Evolutionary conservation across 2,329 filamentous ascomycete species (phyloP).

Genomic region (Exophiala sp.): DNA sequence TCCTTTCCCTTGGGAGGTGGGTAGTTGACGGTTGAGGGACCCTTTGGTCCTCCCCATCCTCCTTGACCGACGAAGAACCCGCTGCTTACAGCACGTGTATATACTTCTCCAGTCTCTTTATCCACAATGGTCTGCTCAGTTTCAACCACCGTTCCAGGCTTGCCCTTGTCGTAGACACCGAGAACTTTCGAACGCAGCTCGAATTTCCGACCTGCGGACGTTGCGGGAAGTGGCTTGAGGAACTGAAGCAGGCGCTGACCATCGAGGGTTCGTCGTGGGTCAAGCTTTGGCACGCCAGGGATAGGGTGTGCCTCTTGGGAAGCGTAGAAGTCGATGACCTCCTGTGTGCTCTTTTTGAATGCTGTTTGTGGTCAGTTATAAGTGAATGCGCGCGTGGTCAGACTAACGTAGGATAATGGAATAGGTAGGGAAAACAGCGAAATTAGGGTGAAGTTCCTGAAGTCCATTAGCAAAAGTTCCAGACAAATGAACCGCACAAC

Average conservation of each 20-base stretch:
- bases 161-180: slow-evolving; percentile 87
- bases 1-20: slow-evolving; percentile 66
- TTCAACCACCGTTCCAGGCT: slow-evolving; percentile 76
- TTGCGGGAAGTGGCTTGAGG: slow-evolving; percentile 69
- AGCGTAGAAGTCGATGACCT: slow-evolving; percentile 82
- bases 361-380: slow-evolving; percentile 37
- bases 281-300: slow-evolving; percentile 72
- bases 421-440: slow-evolving; percentile 86
- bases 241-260: slow-evolving; percentile 78
- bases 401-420: slow-evolving; percentile 70
- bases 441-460: slow-evolving; percentile 80
- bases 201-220: slow-evolving; percentile 68
- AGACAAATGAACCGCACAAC: slow-evolving; percentile 27
- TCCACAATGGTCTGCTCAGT: slow-evolving; percentile 75
- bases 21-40: slow-evolving; percentile 73
- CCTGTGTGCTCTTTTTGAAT: slow-evolving; percentile 73
- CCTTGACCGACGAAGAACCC: slow-evolving; percentile 78
- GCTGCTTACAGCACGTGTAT: slow-evolving; percentile 65
- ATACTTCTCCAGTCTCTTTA: slow-evolving; percentile 64
- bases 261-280: slow-evolving; percentile 71
- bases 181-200: slow-evolving; percentile 74
- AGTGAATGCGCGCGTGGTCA: not conserved
- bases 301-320: slow-evolving; percentile 64
- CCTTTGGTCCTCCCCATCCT: slow-evolving; percentile 87
- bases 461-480: not conserved